Evolutionary conservation across 176 grass and related monocot genomes (phyloP), one percentile per base, ranked within the genome.

Genomic region (Hordeum marinum): DNA sequence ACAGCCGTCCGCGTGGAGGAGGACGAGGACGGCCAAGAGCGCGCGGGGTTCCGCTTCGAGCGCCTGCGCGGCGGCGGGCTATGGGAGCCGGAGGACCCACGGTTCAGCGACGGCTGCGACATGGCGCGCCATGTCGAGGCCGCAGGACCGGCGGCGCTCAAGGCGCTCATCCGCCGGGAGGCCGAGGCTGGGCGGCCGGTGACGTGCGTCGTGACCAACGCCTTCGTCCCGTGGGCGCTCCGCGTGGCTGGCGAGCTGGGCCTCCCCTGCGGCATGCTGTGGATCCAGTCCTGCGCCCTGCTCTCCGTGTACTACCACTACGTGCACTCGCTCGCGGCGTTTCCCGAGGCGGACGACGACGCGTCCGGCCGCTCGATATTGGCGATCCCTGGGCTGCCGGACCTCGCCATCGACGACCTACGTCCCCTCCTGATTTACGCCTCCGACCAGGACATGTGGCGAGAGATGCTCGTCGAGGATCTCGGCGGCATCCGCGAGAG

Each of bases 281-380:
- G 86, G 89, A 85, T 80, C 0, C 86, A 94, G 86, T 94, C 92
- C 2, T 84, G 70, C 80, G 83, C 86, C 18, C 76, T 94, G 43
- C 82, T 94, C 20, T 84, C 86, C 1, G 23, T 87, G 21, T 74
- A 91, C 71, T 89, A 91, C 92, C 69, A 89, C 57, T 63, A 84
- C 70, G 20, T 83, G 37, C 83, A 87, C 69, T 34, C 80, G 27
- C 86, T 91, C 41, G 70, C 80, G 3, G 45, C 25, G 1, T 91
- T 94, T 80, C 83, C 92, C 5, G 82, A 50, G 8, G 15, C 68
- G 0, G 17, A 72, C 43, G 17, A 72, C 55, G 17, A 66, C 43
- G 63, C 63, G 11, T 20, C 69, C 24, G 11, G 50, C 59, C 4
- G 58, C n/a, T 61, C 58, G 58, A 3, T 15, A 4, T 0, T 87